These are phyloP conservation scores for Solanum arcanum DNA, from an alignment of 257 asterid species.

Conservation along the genomic window DNA sequence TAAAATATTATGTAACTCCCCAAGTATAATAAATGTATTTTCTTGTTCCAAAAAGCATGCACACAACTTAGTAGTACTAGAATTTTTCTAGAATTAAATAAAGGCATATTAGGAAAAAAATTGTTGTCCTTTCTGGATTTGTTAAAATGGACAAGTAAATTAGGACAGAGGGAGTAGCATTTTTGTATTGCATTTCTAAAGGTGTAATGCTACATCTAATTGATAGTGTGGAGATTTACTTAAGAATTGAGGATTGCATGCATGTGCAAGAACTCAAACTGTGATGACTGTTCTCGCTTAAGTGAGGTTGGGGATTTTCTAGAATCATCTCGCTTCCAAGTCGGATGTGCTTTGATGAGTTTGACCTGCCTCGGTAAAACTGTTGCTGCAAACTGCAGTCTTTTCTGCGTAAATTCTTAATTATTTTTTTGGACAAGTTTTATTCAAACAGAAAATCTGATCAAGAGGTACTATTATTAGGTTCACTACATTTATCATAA, in stretches of 20 bases:
- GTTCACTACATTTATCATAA: not conserved
- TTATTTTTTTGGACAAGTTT: not conserved
- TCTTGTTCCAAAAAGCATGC: no score
- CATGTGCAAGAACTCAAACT: not conserved
- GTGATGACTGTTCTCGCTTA: not conserved
- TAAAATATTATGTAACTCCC: no score
- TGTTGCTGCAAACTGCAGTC: not conserved
- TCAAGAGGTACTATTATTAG: not conserved
- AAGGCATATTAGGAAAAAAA: no score
- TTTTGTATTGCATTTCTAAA: not conserved
- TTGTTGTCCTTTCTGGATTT: no score
- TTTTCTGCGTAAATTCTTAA: not conserved
- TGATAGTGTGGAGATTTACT: not conserved
- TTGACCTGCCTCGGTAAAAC: not conserved
- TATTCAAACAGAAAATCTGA: not conserved
- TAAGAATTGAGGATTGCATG: not conserved
- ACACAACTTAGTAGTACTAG: no score
- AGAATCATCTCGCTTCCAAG: not conserved
- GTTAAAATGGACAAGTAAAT: no score
- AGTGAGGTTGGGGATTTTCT: not conserved
- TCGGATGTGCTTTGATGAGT: not conserved
- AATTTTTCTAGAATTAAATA: no score
- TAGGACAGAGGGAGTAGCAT: no score
- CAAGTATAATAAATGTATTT: no score
- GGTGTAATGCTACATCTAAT: not conserved